Base-by-base conservation (phyloP, 352 stramenopile species). In the Globisporangium recalcitrans region DNA sequence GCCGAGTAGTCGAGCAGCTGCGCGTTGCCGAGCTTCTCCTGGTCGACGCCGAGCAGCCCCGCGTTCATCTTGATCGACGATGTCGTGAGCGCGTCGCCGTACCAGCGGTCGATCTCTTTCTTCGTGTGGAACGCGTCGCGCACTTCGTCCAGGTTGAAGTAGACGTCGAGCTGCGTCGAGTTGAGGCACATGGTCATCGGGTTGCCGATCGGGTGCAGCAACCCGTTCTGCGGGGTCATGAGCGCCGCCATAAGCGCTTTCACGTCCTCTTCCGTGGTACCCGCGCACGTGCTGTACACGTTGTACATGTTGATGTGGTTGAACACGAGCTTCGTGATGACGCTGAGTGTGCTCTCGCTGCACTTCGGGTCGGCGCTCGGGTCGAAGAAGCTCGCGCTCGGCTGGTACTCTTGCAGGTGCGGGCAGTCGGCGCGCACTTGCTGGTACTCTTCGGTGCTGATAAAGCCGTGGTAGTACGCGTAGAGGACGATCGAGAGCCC, bases 91-190 rank as follows among this genome's bases (percentile, higher is more conserved):
- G 47, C 56, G 26, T 46, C 47, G 36, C 14, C 42, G 52, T 29
- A 64, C 55, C 57, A 64, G 14, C 54, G 26, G 26, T 49, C 34
- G n/a, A 64, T 47, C 38, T 62, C 47, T 0, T 40, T 34, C 22
- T 72, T 64, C 8, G 88, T 69, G 54, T 92, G 78, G 22, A 95
- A 64, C 3, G 84, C 82, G 21, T 75, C 62, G 46, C 71, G 71
- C 11, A 96, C 85, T 4, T 65, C 24, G 0, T 67, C 40, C 7
- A 74, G 55, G 29, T 78, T 77, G 22, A 95, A 68, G 60, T 85
- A 97, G 24, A 71, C 46, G 34, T 78, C 65, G n/a, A 66, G 8
- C 3, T 61, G 47, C 21, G 59, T 60, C 16, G 36, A 61, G 27
- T 71, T 47, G 29, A 79, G 44, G 48, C 72, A 81, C 16, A 58